Evolutionary conservation across 2,329 filamentous ascomycete genomes (phyloP).

Genomic region (Sclerotinia minor): DNA sequence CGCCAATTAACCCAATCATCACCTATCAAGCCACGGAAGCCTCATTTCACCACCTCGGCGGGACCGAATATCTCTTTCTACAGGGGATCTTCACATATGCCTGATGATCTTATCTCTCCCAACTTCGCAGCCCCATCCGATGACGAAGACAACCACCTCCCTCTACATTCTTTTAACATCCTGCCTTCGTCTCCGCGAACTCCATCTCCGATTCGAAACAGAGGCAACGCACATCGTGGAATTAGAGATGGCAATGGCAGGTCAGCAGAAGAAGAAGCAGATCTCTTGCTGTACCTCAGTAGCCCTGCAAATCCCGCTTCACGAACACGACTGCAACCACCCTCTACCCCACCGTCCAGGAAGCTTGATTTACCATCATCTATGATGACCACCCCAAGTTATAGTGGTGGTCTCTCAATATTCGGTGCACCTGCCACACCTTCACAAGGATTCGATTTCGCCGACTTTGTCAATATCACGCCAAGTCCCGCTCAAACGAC

Average conservation of each 20-base stretch:
- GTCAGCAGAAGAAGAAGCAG: slow-evolving; percentile 75
- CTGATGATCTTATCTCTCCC: slow-evolving; percentile 60
- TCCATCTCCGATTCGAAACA: slow-evolving; percentile 66
- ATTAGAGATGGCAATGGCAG: slow-evolving; percentile 57
- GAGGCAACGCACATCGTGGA: slow-evolving; percentile 50
- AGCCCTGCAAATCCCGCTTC: slow-evolving; percentile 69
- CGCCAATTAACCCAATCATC: slow-evolving; percentile 83
- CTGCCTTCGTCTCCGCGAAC: slow-evolving; percentile 83
- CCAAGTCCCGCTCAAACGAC: slow-evolving; percentile 88
- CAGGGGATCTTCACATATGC: slow-evolving; percentile 56
- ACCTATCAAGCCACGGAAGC: slow-evolving; percentile 73
- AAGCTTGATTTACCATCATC: slow-evolving; percentile 73
- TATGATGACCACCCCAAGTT: slow-evolving; percentile 83
- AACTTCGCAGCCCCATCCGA: slow-evolving; percentile 66
- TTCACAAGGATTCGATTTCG: slow-evolving; percentile 83
- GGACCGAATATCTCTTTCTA: slow-evolving; percentile 79
- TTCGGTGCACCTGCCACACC: slow-evolving; percentile 74
- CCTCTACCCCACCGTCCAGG: slow-evolving; percentile 74
- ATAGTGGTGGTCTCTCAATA: slow-evolving; percentile 63
- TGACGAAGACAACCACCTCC: slow-evolving; percentile 81
- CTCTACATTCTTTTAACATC: slow-evolving; percentile 71
- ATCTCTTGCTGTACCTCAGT: slow-evolving; percentile 79
- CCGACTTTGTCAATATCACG: slow-evolving; percentile 96
- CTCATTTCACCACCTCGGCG: slow-evolving; percentile 70
- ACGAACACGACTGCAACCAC: slow-evolving; percentile 62